phyloP scores from a whole-genome alignment of 1,284 basidiomycete genomes.

The Nidula niveotomentosa region DNA sequence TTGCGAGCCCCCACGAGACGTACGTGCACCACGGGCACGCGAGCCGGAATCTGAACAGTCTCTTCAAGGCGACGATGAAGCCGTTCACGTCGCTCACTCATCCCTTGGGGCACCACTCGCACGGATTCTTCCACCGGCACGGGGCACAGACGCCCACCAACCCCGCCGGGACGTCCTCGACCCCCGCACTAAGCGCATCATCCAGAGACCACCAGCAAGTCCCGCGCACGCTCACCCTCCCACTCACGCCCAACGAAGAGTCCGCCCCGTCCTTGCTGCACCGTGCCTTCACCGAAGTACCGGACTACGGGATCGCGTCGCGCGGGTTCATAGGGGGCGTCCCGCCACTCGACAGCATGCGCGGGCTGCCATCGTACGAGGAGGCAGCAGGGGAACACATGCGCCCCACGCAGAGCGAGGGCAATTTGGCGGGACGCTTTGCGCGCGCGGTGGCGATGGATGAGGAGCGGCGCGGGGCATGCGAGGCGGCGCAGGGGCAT shows the following conservation, averaged over 20 bases:
- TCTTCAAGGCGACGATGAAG: constrained; percentile 65
- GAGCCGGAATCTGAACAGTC: constrained; percentile 46
- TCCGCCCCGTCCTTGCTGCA: constrained; percentile 43
- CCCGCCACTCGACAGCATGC: constrained; percentile 74
- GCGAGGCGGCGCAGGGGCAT: not conserved
- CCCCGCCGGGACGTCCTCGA: not conserved
- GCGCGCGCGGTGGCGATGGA: not conserved
- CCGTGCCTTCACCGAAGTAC: constrained; percentile 73
- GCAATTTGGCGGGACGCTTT: constrained; percentile 15
- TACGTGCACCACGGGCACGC: constrained; percentile 47
- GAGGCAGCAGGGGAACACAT: constrained; percentile 32
- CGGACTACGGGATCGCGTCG: constrained; percentile 80
- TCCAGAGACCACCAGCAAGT: not conserved
- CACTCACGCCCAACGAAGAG: constrained; percentile 15
- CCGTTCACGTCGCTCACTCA: constrained; percentile 46
- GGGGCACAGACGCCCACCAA: not conserved
- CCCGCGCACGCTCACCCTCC: constrained; percentile 11
- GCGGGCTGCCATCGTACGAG: constrained; percentile 81
- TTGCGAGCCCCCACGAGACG: constrained; percentile 25
- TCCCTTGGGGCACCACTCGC: constrained; percentile 35
- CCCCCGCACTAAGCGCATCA: not conserved
- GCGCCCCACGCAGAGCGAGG: constrained; percentile 12
- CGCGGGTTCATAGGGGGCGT: constrained; percentile 87
- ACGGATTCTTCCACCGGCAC: constrained; percentile 27
- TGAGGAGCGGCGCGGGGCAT: not conserved